Conservation (phyloP, 805 yeast species). For the Candida xiaguanensis region DNA sequence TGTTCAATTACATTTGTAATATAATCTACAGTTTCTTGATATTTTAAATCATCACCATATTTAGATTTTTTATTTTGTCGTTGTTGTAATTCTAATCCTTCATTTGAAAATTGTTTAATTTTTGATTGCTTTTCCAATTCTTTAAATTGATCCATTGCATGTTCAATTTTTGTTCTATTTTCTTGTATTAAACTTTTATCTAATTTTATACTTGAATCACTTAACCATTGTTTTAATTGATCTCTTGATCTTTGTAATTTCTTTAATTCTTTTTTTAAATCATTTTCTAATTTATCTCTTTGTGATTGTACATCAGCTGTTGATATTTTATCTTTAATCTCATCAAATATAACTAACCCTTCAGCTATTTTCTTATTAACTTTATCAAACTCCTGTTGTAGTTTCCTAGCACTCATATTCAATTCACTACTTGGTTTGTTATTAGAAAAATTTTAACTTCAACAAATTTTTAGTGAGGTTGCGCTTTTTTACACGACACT, state of each 20-base stretch:
- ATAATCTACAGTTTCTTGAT: slow-evolving; percentile 67
- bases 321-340: slow-evolving; percentile 79
- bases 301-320: slow-evolving; percentile 80
- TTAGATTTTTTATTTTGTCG: slow-evolving; percentile 24
- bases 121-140: slow-evolving; percentile 91
- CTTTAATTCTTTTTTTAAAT: slow-evolving; percentile 90
- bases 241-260: slow-evolving; percentile 91
- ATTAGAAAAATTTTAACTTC: slow-evolving; percentile 1
- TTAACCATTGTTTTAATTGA: slow-evolving; percentile 92
- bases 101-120: slow-evolving; percentile 90
- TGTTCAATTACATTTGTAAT: slow-evolving; percentile 72
- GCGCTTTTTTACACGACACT: not conserved
- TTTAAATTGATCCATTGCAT: slow-evolving; percentile 95
- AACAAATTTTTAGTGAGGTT: too few species aligned
- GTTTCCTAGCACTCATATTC: slow-evolving; percentile 40
- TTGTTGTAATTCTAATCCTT: slow-evolving; percentile 73
- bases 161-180: slow-evolving; percentile 67
- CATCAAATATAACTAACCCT: slow-evolving; percentile 84
- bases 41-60: slow-evolving; percentile 71
- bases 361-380: slow-evolving; percentile 87
- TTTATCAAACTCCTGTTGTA: slow-evolving; percentile 80
- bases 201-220: slow-evolving; percentile 88
- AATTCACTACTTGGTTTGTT: not conserved
- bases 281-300: slow-evolving; percentile 89
- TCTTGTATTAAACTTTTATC: slow-evolving; percentile 45